A percentile compares a stretch with the other conserved stretches of the same genome.
Conservation (phyloP, 2,329 filamentous ascomycete species). For the Ascochyta fabae region DNA sequence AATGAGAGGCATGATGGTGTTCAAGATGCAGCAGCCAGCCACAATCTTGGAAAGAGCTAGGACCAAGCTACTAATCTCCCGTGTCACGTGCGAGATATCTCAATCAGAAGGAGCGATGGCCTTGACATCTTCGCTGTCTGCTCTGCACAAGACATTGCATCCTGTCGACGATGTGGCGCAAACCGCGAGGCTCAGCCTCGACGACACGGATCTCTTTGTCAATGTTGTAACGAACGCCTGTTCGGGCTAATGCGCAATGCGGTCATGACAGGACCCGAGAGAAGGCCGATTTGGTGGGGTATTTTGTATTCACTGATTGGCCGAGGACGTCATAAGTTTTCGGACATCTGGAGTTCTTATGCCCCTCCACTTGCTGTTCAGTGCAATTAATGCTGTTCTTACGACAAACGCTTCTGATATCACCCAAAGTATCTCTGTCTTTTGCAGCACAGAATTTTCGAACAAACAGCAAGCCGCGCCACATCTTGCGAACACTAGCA, state of each 20-base stretch:
- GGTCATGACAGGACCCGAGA: constrained; percentile 20
- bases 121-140: not conserved
- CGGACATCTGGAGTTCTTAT: constrained; percentile 40
- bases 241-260: constrained; percentile 17
- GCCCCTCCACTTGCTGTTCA: constrained; percentile 13
- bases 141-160: not conserved
- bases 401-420: constrained; percentile 19
- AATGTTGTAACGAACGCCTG: constrained; percentile 3
- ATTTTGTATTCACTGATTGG: constrained; percentile 18
- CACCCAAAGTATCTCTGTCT: constrained; percentile 12
- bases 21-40: constrained; percentile 9
- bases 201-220: not conserved
- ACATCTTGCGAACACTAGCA: constrained; percentile 45
- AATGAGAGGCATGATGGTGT: constrained; percentile 1
- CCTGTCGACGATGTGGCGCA: not conserved
- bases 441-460: constrained; percentile 16
- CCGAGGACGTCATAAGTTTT: constrained; percentile 33
- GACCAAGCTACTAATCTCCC: constrained; percentile 9
- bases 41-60: constrained; percentile 13
- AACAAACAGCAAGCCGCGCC: constrained; percentile 18
- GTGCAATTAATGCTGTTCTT: constrained; percentile 35
- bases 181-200: not conserved
- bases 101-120: not conserved
- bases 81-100: constrained; percentile 7
- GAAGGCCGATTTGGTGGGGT: constrained; percentile 29